Evolutionary conservation across 208 protist genomes (phyloP).

Genomic region (Trypanosoma lewisi): DNA sequence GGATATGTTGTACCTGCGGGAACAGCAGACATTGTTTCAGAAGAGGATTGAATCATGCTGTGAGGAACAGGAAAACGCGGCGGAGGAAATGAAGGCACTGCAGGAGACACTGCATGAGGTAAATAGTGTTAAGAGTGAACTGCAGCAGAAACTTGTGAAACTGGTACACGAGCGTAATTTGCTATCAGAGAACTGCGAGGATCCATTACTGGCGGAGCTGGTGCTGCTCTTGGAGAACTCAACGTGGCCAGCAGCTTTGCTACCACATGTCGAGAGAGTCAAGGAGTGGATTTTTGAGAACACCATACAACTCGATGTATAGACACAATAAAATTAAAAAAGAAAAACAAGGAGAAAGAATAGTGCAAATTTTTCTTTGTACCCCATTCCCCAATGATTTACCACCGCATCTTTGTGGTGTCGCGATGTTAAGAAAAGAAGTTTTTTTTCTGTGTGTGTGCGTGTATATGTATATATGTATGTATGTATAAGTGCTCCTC

Average conservation of each 20-base stretch:
- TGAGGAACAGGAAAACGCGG: slow-evolving; percentile 19
- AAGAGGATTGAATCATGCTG: slow-evolving; percentile 22
- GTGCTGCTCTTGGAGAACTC: slow-evolving; percentile 45
- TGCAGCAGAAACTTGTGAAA: slow-evolving; percentile 49
- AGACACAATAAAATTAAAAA: slow-evolving; percentile 4
- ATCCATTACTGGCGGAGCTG: slow-evolving; percentile 43
- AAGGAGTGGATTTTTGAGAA: slow-evolving; percentile 41
- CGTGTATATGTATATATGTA: too few species aligned
- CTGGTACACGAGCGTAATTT: slow-evolving; percentile 23
- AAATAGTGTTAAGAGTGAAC: slow-evolving; percentile 22
- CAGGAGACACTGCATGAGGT: slow-evolving; percentile 32
- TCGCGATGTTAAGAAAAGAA: too few species aligned
- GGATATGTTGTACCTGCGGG: slow-evolving; percentile 56
- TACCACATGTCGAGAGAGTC: slow-evolving; percentile 43
- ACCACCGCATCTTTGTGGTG: too few species aligned
- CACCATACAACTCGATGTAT: slow-evolving; percentile 37
- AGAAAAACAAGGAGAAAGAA: neutral
- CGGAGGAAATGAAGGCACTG: slow-evolving; percentile 33
- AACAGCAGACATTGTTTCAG: slow-evolving; percentile 47
- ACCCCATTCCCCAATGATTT: too few species aligned
- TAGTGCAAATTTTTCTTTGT: neutral
- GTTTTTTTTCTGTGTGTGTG: too few species aligned
- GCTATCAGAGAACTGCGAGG: slow-evolving; percentile 10
- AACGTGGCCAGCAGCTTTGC: slow-evolving; percentile 35
- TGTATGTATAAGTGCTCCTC: too few species aligned